Evolutionary conservation across 2,329 filamentous ascomycete genomes (phyloP), one percentile per base, ranked within the genome.

Genomic region (Pseudogymnoascus pannorum): DNA sequence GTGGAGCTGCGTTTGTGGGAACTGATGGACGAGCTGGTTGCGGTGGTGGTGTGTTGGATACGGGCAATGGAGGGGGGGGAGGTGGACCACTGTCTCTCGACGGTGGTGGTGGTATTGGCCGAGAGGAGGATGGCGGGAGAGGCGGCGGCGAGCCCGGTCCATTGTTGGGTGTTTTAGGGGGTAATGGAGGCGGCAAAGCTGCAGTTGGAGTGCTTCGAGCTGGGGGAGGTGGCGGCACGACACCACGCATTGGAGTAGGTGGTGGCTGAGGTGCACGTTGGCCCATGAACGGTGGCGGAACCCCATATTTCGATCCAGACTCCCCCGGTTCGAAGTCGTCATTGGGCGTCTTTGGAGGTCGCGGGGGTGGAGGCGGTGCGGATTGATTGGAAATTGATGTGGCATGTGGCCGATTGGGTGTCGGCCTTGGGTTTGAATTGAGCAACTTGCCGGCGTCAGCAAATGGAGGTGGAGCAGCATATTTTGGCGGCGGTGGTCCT

Each of bases 391-490:
- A 68, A 66, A 80, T 61, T 68, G 81, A 81, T 66, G 79, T 72
- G 62, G 76, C 72, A 69, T 79, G 74, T 70, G 78, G 68, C 73
- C 81, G 75, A 31, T 74, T 20, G 57, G 65, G 69, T 29, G 48
- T 54, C 11, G 77, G 71, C 18, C 78, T 67, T 62, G 75, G 78
- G 22, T 73, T 74, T 58, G 57, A 24, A 29, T 58, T 58, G 3
- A 88, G 91, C 71, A 85, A 94, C 74, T 91, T 96, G 36, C 94
- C 94, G 62, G 94, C 94, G 73, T 96, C 92, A 61, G 91, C 85
- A 63, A 97, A 76, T 2, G 93, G 90, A 33, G 94, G 94, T 51
- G 94, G 94, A 7, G 91, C 93, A 66, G 86, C 83, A 77, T 96
- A 97, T 68, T 81, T 82, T 7, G 85, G 84, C 59, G 87, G 82